Base-by-base conservation (phyloP, 208 protist genomes). In the Balamuthia mandrillaris region DNA sequence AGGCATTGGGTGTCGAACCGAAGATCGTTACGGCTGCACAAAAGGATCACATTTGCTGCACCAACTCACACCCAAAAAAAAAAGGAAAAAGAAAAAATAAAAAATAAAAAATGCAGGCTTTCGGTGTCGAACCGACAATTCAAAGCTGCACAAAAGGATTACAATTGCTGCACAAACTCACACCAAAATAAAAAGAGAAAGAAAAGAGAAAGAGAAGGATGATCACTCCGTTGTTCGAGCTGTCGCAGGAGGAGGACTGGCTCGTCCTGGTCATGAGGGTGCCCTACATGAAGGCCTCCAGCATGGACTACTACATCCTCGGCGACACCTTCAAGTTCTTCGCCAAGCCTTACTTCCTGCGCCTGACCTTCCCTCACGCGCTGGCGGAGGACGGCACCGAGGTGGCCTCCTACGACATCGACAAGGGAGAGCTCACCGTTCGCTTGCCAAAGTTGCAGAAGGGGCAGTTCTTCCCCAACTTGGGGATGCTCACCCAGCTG, bases 231-330 rank as follows among this genome's bases (percentile, higher is more conserved):
- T 35, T 63, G 9, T 81, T 81, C 45, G 72, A 81, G 37, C 33
- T 81, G 10, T 81, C 72, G 5, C 72, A 81, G 47, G 51, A 61
- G 56, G 72, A 81, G 29, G 16, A 81, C 27, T 61, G 18, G 31
- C 33, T 81, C 1, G 51, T 56, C 35, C 44, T 81, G 1, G 72
- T 44, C 7, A 61, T 81, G 24, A 24, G 49, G 5, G 49, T 81
- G 72, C 72, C 72, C 31, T 81, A 81, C 47, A 61, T 81, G 44
- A 61, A 81, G 49, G 49, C 51, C 0, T 56, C 49, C 47, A 61
- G 49, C 4, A 45, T 81, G 10, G 72, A 81, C 49, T 81, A 81
- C 72, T 81, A 81, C 51, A 61, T 81, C 9, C 37, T 81, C 47
- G 49, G 51, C 9, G 10, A 27, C 6, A 39, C 56, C 18, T 81